phyloP scores from a whole-genome alignment of 2,329 filamentous ascomycete genomes.

The Sporothrix luriei region DNA sequence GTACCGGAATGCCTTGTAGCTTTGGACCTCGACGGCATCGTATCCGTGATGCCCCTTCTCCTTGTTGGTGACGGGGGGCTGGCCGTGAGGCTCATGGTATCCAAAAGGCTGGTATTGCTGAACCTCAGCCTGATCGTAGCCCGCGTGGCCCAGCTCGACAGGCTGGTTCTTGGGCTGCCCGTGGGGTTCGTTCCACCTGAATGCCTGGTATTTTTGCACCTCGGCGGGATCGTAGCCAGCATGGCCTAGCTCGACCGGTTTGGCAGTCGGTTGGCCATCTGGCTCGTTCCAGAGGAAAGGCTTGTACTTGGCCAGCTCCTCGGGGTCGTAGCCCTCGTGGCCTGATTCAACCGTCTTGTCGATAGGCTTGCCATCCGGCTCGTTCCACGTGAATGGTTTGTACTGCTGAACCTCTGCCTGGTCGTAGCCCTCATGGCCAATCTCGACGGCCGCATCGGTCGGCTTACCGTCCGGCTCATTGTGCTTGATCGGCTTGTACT shows the following conservation, averaged over 20 bases:
- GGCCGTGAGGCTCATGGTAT: slow-evolving; percentile 42
- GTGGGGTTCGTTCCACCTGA: slow-evolving; percentile 37
- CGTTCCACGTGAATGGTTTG: slow-evolving; percentile 36
- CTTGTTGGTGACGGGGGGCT: slow-evolving; percentile 21
- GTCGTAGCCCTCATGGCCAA: slow-evolving; percentile 37
- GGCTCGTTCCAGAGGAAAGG: slow-evolving; percentile 45
- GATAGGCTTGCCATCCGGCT: slow-evolving; percentile 37
- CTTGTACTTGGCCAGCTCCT: slow-evolving; percentile 37
- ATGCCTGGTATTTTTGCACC: slow-evolving; percentile 36
- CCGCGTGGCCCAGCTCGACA: slow-evolving; percentile 34
- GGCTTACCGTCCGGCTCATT: slow-evolving; percentile 34
- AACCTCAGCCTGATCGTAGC: slow-evolving; percentile 40
- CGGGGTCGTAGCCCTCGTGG: slow-evolving; percentile 31
- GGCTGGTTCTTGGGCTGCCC: slow-evolving; percentile 36
- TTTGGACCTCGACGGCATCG: slow-evolving; percentile 32
- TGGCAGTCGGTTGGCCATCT: slow-evolving; percentile 35
- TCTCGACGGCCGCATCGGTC: slow-evolving; percentile 36
- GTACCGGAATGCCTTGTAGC: slow-evolving; percentile 41
- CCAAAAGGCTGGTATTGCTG: slow-evolving; percentile 40
- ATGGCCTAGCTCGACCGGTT: slow-evolving; percentile 35
- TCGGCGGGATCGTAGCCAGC: slow-evolving; percentile 37
- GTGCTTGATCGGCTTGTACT: slow-evolving; percentile 43
- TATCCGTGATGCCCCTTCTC: slow-evolving; percentile 27
- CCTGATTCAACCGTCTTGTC: neutral
- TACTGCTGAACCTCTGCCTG: slow-evolving; percentile 34